A percentile compares a stretch with the other conserved stretches of the same genome.
Conservation (phyloP, 768 basidiomycete genomes). For the Mycena galericulata region DNA sequence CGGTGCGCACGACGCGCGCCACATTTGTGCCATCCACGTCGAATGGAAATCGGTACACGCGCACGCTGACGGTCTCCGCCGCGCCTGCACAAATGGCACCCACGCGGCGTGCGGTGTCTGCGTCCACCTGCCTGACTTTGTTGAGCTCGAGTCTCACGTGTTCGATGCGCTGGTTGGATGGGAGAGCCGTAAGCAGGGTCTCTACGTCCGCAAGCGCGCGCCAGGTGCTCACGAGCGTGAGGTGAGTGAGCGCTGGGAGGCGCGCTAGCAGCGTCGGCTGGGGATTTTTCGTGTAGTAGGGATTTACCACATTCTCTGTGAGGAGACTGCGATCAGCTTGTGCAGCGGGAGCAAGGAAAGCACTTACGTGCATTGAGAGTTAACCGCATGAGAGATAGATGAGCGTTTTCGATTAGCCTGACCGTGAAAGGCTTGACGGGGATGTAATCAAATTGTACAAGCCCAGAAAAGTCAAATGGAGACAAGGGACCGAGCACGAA, state of each 20-base stretch:
- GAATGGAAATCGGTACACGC: background rate
- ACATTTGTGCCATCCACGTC: background rate
- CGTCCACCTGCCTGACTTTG: background rate
- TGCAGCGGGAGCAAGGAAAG: no score
- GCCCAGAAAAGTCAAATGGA: conserved; percentile 8
- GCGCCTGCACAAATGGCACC: background rate
- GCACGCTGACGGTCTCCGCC: background rate
- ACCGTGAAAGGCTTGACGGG: background rate
- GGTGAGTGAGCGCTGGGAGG: conserved; percentile 7
- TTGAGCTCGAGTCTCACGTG: background rate
- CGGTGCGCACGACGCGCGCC: background rate
- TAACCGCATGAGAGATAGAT: background rate
- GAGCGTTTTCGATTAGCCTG: background rate
- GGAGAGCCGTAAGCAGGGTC: background rate
- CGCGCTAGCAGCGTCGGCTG: background rate
- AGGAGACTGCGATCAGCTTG: background rate
- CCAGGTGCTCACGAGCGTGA: background rate
- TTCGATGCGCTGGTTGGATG: background rate
- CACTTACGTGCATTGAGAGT: conserved; percentile 13
- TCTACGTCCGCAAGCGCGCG: background rate
- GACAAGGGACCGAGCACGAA: background rate
- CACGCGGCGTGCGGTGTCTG: background rate
- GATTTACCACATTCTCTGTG: background rate
- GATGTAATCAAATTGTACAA: background rate
- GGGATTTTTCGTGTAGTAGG: background rate